Evolutionary conservation across 768 basidiomycete species (phyloP).

Genomic region (Dendrothele bispora): DNA sequence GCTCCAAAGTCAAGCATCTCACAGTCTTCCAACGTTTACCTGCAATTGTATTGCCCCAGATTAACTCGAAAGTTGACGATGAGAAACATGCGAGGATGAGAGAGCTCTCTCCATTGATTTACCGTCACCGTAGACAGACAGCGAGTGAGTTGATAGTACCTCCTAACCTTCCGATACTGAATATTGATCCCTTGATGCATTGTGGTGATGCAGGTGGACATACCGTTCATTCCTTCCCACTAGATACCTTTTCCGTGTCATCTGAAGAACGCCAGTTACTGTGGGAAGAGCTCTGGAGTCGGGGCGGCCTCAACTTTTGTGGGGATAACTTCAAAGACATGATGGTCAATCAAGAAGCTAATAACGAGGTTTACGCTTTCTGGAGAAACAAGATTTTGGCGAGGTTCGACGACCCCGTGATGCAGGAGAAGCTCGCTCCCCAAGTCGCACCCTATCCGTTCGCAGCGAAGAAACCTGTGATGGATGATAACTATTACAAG

Average conservation of each 20-base stretch:
- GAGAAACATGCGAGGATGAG: slow-evolving; percentile 14
- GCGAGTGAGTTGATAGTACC: slow-evolving; percentile 3
- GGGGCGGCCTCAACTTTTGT: slow-evolving; percentile 21
- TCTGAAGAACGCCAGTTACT: slow-evolving; percentile 21
- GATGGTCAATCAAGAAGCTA: slow-evolving; percentile 15
- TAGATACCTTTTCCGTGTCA: slow-evolving; percentile 13
- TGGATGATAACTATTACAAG: slow-evolving; percentile 22
- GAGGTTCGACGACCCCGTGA: slow-evolving; percentile 18
- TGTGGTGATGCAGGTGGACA: slow-evolving; percentile 16
- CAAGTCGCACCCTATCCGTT: slow-evolving; percentile 21
- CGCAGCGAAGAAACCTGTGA: slow-evolving; percentile 20
- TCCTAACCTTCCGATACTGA: not conserved
- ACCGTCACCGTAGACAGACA: slow-evolving; percentile 19
- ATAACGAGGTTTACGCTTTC: slow-evolving; percentile 23
- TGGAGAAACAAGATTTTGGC: slow-evolving; percentile 22
- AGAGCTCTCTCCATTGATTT: slow-evolving; percentile 19
- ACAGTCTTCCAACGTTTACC: slow-evolving; percentile 30
- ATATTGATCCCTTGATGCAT: not conserved
- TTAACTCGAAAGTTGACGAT: slow-evolving; percentile 12
- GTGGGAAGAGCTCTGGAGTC: slow-evolving; percentile 21
- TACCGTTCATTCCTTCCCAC: slow-evolving; percentile 10
- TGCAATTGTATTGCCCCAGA: slow-evolving; percentile 21
- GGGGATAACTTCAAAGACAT: slow-evolving; percentile 17
- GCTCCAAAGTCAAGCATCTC: slow-evolving; percentile 16
- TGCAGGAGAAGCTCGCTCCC: slow-evolving; percentile 25